Conservation (phyloP, 768 basidiomycete genomes). For the Ephemerocybe angulata region DNA sequence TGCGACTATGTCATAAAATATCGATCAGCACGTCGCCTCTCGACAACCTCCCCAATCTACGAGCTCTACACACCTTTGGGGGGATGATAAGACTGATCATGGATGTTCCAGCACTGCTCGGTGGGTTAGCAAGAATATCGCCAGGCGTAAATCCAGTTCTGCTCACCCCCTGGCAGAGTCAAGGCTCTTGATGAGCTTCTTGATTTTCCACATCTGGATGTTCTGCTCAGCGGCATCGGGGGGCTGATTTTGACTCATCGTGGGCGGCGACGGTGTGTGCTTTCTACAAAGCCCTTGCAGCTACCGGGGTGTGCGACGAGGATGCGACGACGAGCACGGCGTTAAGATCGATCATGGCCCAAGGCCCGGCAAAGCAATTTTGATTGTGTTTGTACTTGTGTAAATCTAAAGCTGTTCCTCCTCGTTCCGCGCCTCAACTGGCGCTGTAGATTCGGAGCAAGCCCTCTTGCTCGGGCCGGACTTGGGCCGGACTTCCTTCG, state of each 20-base stretch:
- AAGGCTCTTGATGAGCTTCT: constrained; percentile 98
- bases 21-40: constrained; percentile 8
- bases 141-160: constrained; percentile 1
- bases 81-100: constrained; percentile 99
- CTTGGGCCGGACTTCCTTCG: no score
- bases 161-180: constrained; percentile 85
- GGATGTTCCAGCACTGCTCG: constrained; percentile 82
- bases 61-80: constrained; percentile 60
- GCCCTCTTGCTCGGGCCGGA: no score
- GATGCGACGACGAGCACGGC: constrained; percentile 21
- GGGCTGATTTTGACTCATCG: constrained; percentile 56
- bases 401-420: neutral
- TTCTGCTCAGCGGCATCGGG: constrained; percentile 83
- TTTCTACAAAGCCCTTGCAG: constrained; percentile 28
- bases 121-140: constrained; percentile 21
- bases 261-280: constrained; percentile 38
- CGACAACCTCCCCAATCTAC: neutral
- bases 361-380: constrained; percentile 21
- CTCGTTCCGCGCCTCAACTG: neutral
- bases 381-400: constrained; percentile 33
- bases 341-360: constrained; percentile 7
- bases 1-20: constrained; percentile 56
- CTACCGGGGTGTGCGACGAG: constrained; percentile 20
- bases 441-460: neutral
- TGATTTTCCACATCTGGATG: constrained; percentile 98